phyloP scores from a whole-genome alignment of 768 basidiomycete species.

The Inosperma sp. region DNA sequence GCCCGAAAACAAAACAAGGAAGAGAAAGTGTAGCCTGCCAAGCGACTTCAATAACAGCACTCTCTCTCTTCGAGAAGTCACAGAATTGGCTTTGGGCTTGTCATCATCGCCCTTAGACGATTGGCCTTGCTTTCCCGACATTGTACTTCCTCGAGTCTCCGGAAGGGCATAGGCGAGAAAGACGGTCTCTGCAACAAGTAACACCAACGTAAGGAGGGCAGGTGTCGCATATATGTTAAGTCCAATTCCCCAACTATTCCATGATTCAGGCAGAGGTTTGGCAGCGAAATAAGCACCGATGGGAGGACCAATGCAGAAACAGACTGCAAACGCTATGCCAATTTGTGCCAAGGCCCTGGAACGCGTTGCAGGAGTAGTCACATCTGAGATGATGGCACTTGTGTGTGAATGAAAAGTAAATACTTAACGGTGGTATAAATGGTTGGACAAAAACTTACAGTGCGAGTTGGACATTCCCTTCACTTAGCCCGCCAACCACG shows the following conservation, averaged over 20 bases:
- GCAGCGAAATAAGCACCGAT: slow-evolving; percentile 96
- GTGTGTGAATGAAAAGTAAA: not conserved
- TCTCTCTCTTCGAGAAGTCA: slow-evolving; percentile 42
- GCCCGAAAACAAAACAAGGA: slow-evolving; percentile 88
- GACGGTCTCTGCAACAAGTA: slow-evolving; percentile 74
- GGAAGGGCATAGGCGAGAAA: slow-evolving; percentile 76
- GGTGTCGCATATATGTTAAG: slow-evolving; percentile 90
- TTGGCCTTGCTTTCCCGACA: slow-evolving; percentile 17
- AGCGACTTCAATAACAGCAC: slow-evolving; percentile 54
- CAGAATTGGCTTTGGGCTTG: slow-evolving; percentile 16
- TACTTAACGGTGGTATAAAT: not conserved
- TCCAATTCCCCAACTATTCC: slow-evolving; percentile 52
- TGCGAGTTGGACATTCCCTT: slow-evolving; percentile 95
- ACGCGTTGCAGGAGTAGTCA: slow-evolving; percentile 74
- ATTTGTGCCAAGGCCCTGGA: slow-evolving; percentile 86
- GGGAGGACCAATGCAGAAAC: slow-evolving; percentile 89
- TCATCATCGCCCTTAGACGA: slow-evolving; percentile 17
- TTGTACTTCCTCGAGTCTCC: slow-evolving; percentile 67
- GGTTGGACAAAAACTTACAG: slow-evolving; percentile 54
- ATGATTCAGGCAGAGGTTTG: slow-evolving; percentile 61
- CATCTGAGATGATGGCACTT: slow-evolving; percentile 91
- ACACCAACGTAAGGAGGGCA: slow-evolving; percentile 74
- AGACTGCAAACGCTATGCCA: slow-evolving; percentile 94
- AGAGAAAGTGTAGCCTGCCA: slow-evolving; percentile 73
- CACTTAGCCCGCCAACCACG: slow-evolving; percentile 87